Evolutionary conservation across 1,284 basidiomycete genomes (phyloP).

Genomic region (Xerocomus amazonicus): DNA sequence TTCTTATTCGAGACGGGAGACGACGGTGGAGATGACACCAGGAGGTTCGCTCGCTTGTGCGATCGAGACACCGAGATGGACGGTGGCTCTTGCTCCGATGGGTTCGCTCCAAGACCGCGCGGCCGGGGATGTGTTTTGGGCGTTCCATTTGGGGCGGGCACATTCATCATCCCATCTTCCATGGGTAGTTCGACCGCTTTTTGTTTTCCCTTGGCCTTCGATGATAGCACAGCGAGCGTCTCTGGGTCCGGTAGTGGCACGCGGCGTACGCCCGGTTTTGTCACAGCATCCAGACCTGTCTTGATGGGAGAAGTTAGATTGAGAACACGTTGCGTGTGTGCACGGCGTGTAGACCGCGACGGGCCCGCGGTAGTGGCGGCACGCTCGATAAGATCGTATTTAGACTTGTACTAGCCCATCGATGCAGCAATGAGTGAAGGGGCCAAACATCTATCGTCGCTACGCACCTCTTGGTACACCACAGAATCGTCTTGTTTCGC

Average conservation of each 20-base stretch:
- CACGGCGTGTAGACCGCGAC: slow-evolving; percentile 61
- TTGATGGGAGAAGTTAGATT: slow-evolving; percentile 32
- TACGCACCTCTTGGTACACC: slow-evolving; percentile 69
- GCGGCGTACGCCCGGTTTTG: slow-evolving; percentile 13
- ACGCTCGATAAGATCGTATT: slow-evolving; percentile 56
- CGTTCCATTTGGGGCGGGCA: slow-evolving; percentile 15
- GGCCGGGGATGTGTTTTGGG: slow-evolving; percentile 10
- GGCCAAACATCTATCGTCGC: neutral
- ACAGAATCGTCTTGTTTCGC: slow-evolving; percentile 72
- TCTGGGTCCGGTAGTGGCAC: slow-evolving; percentile 6
- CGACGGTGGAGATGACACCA: slow-evolving; percentile 13
- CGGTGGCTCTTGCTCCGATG: slow-evolving; percentile 9
- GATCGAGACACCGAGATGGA: slow-evolving; percentile 11
- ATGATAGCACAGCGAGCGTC: slow-evolving; percentile 14
- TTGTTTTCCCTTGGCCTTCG: slow-evolving; percentile 34
- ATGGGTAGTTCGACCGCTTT: slow-evolving; percentile 36
- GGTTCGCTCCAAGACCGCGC: slow-evolving; percentile 1
- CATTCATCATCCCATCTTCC: slow-evolving; percentile 5
- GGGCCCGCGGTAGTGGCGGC: slow-evolving; percentile 42
- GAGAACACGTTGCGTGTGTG: slow-evolving; percentile 52
- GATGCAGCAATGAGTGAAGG: neutral
- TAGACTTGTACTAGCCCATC: slow-evolving; percentile 53
- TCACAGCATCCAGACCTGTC: slow-evolving; percentile 3
- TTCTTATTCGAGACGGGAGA: slow-evolving; percentile 26
- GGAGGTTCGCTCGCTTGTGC: slow-evolving; percentile 18